Percentiles rank a stretch among this genome's conserved stretches.
These are phyloP conservation scores for Capsicum rhomboideum DNA, from an alignment of 257 asterid species.

Conservation along the genomic window DNA sequence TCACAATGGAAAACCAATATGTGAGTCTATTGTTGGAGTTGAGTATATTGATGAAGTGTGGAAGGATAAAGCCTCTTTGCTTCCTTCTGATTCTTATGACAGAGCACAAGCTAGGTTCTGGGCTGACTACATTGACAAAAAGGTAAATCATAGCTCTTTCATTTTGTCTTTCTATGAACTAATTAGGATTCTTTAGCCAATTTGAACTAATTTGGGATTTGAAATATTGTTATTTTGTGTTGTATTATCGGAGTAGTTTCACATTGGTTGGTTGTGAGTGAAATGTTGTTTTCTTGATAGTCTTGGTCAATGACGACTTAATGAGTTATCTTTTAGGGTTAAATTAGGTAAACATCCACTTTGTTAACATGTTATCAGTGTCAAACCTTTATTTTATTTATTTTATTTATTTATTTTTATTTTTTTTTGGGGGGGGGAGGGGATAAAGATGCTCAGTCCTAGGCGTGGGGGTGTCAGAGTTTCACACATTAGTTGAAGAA, in stretches of 20 bases:
- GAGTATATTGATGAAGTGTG: neutral
- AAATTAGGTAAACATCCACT: no score
- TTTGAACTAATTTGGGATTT: no score
- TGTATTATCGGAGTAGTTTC: neutral
- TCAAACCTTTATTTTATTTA: no score
- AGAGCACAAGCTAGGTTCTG: neutral
- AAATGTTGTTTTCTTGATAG: neutral
- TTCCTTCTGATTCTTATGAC: neutral
- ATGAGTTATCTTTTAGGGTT: no score
- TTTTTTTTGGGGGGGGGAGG: no score
- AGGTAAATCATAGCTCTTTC: neutral
- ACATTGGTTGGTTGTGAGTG: neutral
- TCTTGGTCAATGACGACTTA: neutral
- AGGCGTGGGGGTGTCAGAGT: neutral
- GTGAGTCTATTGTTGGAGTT: neutral
- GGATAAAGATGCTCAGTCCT: neutral
- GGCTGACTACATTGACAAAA: neutral
- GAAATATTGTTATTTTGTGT: neutral
- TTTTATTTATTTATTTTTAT: no score
- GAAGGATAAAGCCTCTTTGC: neutral
- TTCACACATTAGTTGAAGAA: neutral
- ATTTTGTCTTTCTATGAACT: neutral
- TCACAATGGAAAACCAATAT: neutral
- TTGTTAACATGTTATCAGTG: no score
- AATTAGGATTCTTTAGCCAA: no score